Conservation (phyloP, 495 filamentous ascomycete species). For the Neurospora terricola region DNA sequence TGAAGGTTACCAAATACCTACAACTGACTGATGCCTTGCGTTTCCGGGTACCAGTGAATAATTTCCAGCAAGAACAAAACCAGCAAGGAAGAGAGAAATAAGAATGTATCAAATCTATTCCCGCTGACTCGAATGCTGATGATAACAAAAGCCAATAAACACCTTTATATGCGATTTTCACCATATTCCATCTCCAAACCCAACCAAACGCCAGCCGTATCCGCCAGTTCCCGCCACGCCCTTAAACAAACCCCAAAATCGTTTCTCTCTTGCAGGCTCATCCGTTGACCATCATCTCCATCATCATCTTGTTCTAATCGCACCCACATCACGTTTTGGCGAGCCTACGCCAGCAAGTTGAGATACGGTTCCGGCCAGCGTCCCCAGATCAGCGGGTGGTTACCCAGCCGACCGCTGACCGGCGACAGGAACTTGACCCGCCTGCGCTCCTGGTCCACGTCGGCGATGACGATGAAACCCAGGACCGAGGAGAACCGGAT, state of each 20-base stretch:
- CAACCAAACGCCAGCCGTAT: neutral
- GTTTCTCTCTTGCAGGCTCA: neutral
- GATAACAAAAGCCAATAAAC: neutral
- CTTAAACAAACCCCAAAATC: neutral
- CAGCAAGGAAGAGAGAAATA: neutral
- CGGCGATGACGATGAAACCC: conserved; percentile 84
- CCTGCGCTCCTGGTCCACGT: conserved; percentile 78
- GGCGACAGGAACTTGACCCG: conserved; percentile 75
- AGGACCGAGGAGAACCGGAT: conserved; percentile 79
- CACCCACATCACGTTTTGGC: neutral
- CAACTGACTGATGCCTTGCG: neutral
- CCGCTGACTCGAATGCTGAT: neutral
- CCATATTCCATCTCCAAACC: neutral
- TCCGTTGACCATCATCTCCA: neutral
- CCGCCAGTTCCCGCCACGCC: neutral
- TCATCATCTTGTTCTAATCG: neutral
- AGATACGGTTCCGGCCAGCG: conserved; percentile 45
- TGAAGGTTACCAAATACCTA: neutral
- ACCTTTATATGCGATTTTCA: neutral
- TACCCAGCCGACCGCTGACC: conserved; percentile 65
- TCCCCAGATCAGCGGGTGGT: conserved; percentile 61
- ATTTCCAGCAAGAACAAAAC: neutral
- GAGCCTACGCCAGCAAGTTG: conserved; percentile 32
- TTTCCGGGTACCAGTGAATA: neutral
- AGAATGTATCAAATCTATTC: neutral